Evolutionary conservation across 495 filamentous ascomycete species (phyloP), one percentile per base, ranked within the genome.

Genomic region (Chaetomium cochliodes): DNA sequence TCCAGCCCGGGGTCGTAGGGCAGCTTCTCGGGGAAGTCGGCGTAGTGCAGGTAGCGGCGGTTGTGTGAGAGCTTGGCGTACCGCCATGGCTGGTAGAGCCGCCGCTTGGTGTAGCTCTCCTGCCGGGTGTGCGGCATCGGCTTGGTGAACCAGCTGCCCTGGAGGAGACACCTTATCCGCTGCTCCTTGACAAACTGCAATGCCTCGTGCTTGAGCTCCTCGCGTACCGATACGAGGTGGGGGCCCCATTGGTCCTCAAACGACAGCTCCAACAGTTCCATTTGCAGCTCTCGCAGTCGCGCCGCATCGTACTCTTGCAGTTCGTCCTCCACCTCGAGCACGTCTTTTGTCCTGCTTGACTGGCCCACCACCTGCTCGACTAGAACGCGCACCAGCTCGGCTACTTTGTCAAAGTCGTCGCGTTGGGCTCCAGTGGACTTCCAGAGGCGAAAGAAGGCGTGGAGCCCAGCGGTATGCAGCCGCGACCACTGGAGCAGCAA

Each of bases 101-200:
- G 75, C 26, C 74, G 72, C 68, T 72, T 78, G 41, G 71, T 67
- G 49, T 56, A 63, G 67, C 52, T 73, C 30, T 76, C 78, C 25
- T 73, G 73, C 28, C 68, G 69, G 37, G 70, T 56, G 70, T 78
- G 77, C 37, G 75, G 73, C 23, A 69, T 72, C 22, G 76, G 80
- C 60, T 89, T 85, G 7, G 90, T 85, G 71, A 99, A 98, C 96
- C 96, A 99, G 23, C 88, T 86, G 28, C 94, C 94, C 63, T 90
- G 85, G 15, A 97, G 81, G 16, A 99, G 80, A 73, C 92, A 97
- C n/a, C 96, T 85, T 60, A 97, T 90, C 53, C 94, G 87, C 74
- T 98, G 94, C 74, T 98, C 94, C 72, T 94, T 97, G 71, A 98
- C 89, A 70, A 98, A 98, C 69, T 96, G 91, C 46, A 96, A 77